Evolutionary conservation across 1,139 yeast species (phyloP), one percentile per base, ranked within the genome.

Genomic region (Nakaseomyces kungkrabaensis): DNA sequence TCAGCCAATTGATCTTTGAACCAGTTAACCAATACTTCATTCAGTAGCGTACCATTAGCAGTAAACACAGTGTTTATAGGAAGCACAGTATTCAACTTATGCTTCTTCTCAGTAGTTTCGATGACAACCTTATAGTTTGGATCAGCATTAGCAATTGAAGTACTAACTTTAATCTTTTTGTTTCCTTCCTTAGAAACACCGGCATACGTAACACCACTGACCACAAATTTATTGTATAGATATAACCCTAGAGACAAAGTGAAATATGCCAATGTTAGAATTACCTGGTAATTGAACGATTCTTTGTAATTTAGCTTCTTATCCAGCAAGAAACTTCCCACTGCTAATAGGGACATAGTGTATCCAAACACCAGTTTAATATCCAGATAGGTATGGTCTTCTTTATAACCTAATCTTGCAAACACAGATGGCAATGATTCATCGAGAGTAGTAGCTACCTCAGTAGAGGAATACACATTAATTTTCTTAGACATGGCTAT

Each of bases 331-430:
- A 78, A 88, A 51, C 88, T 77, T 5, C 71, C 65, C 1, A 77
- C 96, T 2, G 95, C 86, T 17, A 82, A 69, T 1, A 72, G 68
- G 8, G 85, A 90, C 3, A 88, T 78, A 10, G 74, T 56, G 58
- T 80, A 82, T 0, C 96, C 96, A 43, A 89, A 66, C 0, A 75
- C 81, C 45, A 90, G 72, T 58, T 85, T 82, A 29, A 76, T 68
- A 61, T 89, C 95, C 46, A 72, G 72, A 37, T 81, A 64, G 11
- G 60, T 60, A 61, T 79, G 82, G 24, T 80, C 72, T 64, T 87
- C 87, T 13, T 68, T 69, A 65, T 77, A 89, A 2, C 90, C 92
- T 47, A 81, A 67, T 45, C 74, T 71, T 22, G 71, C 69, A 52
- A 87, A 66, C 2, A 76, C 72, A 4, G 49, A 53, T 9, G 67